Percentiles rank a stretch among this genome's conserved stretches.
Evolutionary conservation across 2,329 filamentous ascomycete genomes (phyloP).

Genomic region (Aspergillus arachidicola): DNA sequence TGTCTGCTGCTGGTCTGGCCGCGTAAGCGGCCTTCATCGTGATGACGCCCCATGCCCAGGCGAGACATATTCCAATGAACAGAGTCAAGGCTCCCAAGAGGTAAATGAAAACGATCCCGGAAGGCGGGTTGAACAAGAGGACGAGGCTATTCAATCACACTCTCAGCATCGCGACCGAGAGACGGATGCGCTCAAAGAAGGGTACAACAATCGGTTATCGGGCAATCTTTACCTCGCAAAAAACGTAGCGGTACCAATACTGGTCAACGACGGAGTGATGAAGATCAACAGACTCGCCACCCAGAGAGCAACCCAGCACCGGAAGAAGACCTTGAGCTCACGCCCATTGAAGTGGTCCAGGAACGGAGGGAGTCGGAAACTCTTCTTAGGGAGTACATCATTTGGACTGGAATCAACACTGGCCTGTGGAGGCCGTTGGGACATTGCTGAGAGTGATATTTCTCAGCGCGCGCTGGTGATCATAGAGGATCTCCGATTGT

Average conservation of each 20-base stretch:
- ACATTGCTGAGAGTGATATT: neutral
- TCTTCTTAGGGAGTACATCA: neutral
- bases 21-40: constrained; percentile 53
- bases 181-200: neutral
- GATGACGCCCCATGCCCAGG: constrained; percentile 55
- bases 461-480: neutral
- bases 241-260: constrained; percentile 51
- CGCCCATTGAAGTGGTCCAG: constrained; percentile 51
- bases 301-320: constrained; percentile 53
- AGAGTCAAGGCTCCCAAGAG: constrained; percentile 48
- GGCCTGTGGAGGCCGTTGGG: neutral
- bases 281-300: constrained; percentile 50
- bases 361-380: constrained; percentile 10
- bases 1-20: constrained; percentile 44
- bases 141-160: constrained; percentile 31
- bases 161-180: neutral
- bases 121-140: constrained; percentile 50
- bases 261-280: constrained; percentile 45
- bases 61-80: constrained; percentile 50
- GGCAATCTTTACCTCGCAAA: constrained; percentile 33
- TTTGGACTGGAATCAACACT: neutral
- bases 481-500: neutral
- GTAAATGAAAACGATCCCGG: constrained; percentile 51
- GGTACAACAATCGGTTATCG: neutral
- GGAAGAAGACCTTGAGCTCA: constrained; percentile 52